Evolutionary conservation across 352 stramenopile species (phyloP), one percentile per base, ranked within the genome.

Genomic region (Phytophthora cactorum): DNA sequence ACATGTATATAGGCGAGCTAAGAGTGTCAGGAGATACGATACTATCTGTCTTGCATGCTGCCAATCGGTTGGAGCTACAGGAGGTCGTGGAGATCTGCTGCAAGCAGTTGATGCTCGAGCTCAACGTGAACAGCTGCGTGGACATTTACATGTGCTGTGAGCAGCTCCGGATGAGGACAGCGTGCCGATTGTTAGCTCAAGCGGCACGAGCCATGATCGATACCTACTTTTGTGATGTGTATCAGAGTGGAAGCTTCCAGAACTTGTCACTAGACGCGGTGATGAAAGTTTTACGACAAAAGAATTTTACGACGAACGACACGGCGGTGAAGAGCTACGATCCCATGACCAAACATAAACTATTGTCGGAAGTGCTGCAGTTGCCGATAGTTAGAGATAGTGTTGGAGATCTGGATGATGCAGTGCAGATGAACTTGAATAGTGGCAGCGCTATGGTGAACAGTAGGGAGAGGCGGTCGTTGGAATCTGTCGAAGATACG

Each of bases 131-230:
- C 59, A 93, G 91, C 54, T 92, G 85, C 52, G 78, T 91, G 22
- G 81, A 93, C 56, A 89, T 93, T 54, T 93, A 83, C 55, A 59
- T 90, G 28, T 88, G 81, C 47, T 90, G 81, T 45, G 79, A 87
- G 28, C 75, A 66, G 43, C 73, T 93, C 15, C 77, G 81, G 68
- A 78, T 85, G 47, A 74, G 81, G 3, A 39, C 68, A 12, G 68
- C 75, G 5, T 93, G 85, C 43, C 66, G 72, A 4, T 52, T 86
- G 15, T 69, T 93, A 31, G 76, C 80, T 12, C 74, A 82, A n/a
- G 81, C 82, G 4, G 82, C 85, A 11, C 46, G 77, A 14, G 79
- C 81, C 0, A 90, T 90, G 76, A 82, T 91, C 53, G 77, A 89
- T 41, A 82, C 80, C 3, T 93, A 78, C 63, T 84, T 88, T n/a